Evolutionary conservation across 1,139 yeast genomes (phyloP).

Genomic region (Saccharomycopsis phalli): DNA sequence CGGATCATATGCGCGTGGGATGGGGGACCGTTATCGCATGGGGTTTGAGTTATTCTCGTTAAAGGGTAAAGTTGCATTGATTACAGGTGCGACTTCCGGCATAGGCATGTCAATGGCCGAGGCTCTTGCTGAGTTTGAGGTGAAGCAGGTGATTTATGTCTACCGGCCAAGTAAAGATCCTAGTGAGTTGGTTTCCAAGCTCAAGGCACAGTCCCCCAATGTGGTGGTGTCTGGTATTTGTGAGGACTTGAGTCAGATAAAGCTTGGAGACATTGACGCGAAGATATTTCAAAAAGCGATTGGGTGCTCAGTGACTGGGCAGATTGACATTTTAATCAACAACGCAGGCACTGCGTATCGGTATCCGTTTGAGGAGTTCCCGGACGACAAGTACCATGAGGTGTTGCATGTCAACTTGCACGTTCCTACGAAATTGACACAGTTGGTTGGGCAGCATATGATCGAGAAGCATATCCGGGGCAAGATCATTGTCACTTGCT

Average conservation of each 20-base stretch:
- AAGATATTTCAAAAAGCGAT: conserved; percentile 9
- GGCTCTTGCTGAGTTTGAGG: conserved; percentile 36
- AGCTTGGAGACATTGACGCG: conserved; percentile 6
- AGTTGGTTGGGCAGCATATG: conserved; percentile 39
- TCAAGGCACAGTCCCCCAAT: conserved; percentile 18
- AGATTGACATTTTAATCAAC: conserved; percentile 40
- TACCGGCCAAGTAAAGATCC: conserved; percentile 27
- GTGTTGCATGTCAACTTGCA: conserved; percentile 43
- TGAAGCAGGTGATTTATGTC: conserved; percentile 28
- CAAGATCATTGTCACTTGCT: conserved; percentile 56
- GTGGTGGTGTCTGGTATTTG: conserved; percentile 4
- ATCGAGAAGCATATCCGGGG: conserved; percentile 44
- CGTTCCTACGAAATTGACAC: conserved; percentile 37
- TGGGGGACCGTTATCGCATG: too few species aligned
- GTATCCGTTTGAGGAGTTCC: conserved; percentile 32
- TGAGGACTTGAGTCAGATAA: conserved; percentile 7
- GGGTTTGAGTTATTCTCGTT: conserved; percentile 10
- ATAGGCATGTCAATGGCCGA: conserved; percentile 37
- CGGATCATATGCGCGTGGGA: too few species aligned
- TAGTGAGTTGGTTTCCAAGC: conserved; percentile 19
- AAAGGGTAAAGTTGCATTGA: conserved; percentile 30
- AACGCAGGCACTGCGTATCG: conserved; percentile 41
- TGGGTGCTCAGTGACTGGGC: conserved; percentile 10
- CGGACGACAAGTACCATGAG: conserved; percentile 33
- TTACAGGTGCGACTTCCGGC: conserved; percentile 37